Evolutionary conservation across 768 basidiomycete species (phyloP), one percentile per base, ranked within the genome.

Genomic region (Hemileccinum impolitum): DNA sequence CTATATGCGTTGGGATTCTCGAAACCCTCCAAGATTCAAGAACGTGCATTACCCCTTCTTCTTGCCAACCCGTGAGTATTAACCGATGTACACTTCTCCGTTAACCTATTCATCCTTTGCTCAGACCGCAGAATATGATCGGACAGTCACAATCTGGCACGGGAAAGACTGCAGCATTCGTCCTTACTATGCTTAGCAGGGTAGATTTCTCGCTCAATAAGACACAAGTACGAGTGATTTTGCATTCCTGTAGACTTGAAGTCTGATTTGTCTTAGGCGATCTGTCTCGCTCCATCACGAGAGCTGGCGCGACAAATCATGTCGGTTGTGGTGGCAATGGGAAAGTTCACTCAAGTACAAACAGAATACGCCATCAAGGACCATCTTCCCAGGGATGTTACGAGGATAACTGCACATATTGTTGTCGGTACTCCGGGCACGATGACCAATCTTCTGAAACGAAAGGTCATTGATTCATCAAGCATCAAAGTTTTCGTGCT

Each of bases 131-230:
- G 45, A 98, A 98, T 70, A 94, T 98, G 87, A 98, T 98, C 64
- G 96, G 94, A 15, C 96, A 99, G 72, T 98, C 94, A 44, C 96
- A 99, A 63, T 98, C 96, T 30, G 96, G 96, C 34, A 99, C 96
- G 9, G 96, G 96, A 42, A 99, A 99, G 74, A 98, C 96, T 3
- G 96, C 96, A 4, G 96, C 96, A 10, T 99, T 99, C 66, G 91
- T 94, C 12, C 76, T 99, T 42, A 94, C 95, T 11, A 98, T 99
- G 94, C 79, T 98, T 14, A 94, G 89, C 64, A 84, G 95, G 35
- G 79, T 98, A 40, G 92, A 97, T 69, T 94, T 87, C 59, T 75
- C 80, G 18, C 73, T 84, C 39, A 80, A 87, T 55, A 85, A 86
- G 54, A 87, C 94, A 19, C 95, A 97, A 71, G 94, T 91, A 47